These are phyloP conservation scores for Microbotryum silenes-acaulis DNA, from an alignment of 1,284 basidiomycete genomes.

Conservation along the genomic window DNA sequence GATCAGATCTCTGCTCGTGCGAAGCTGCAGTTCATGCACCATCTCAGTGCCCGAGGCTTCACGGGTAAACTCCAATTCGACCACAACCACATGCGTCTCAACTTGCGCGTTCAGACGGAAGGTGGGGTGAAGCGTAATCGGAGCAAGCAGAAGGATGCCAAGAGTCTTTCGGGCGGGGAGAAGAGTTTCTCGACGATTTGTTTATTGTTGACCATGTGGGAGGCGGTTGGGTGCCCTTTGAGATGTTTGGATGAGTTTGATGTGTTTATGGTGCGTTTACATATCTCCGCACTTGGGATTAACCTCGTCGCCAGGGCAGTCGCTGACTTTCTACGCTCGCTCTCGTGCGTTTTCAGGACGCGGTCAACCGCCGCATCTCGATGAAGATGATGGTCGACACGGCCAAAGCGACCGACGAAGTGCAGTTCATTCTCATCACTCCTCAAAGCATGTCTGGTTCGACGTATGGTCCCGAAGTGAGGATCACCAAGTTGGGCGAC, in stretches of 20 bases:
- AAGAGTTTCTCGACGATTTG: slow-evolving; percentile 97
- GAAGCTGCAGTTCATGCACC: slow-evolving; percentile 68
- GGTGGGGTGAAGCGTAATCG: slow-evolving; percentile 39
- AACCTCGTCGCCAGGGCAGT: background rate
- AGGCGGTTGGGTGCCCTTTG: slow-evolving; percentile 85
- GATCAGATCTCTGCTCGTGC: slow-evolving; percentile 76
- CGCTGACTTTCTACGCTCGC: background rate
- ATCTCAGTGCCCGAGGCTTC: slow-evolving; percentile 73
- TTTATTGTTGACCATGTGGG: slow-evolving; percentile 86
- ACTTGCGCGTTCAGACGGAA: slow-evolving; percentile 38
- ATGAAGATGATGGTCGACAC: slow-evolving; percentile 58
- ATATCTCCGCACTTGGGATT: too few relatives aligned
- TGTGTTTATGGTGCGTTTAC: slow-evolving; percentile 24
- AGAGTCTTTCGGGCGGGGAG: slow-evolving; percentile 78
- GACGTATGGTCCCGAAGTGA: slow-evolving; percentile 19
- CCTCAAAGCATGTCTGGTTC: slow-evolving; percentile 47
- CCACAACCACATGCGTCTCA: slow-evolving; percentile 59
- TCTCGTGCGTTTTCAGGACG: slow-evolving; percentile 38
- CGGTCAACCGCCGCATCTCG: slow-evolving; percentile 42
- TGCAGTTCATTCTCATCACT: slow-evolving; percentile 87
- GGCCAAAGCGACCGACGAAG: slow-evolving; percentile 69
- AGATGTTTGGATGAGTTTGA: slow-evolving; percentile 71
- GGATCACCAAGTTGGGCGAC: slow-evolving; percentile 23
- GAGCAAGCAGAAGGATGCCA: slow-evolving; percentile 65
- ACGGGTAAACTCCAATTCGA: slow-evolving; percentile 55